These are phyloP conservation scores for Solanum pinnatisectum DNA, from an alignment of 257 asterid species.

Conservation along the genomic window DNA sequence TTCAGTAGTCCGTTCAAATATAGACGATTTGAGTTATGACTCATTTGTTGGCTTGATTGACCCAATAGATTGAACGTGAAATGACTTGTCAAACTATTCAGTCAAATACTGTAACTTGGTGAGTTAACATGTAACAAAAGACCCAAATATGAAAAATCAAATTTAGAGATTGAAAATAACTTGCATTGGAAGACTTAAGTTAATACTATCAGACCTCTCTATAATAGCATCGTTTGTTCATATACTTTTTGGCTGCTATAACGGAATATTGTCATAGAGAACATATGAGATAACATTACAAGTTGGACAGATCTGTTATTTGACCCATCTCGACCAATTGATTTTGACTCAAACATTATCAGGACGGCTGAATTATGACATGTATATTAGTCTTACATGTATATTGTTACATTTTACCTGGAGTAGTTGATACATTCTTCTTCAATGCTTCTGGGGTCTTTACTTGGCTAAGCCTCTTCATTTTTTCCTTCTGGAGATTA, in stretches of 20 bases:
- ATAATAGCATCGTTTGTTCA: neutral
- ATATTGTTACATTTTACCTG: neutral
- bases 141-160: neutral
- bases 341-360: neutral
- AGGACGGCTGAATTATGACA: neutral
- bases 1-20: neutral
- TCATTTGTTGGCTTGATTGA: neutral
- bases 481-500: neutral
- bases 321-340: neutral
- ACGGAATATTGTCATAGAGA: neutral
- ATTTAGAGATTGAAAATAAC: neutral
- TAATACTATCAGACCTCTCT: neutral
- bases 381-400: neutral
- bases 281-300: neutral
- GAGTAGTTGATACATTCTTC: slow-evolving; percentile 12
- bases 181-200: neutral
- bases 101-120: neutral
- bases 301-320: neutral
- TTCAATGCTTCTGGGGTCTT: slow-evolving; percentile 45
- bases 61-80: neutral
- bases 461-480: slow-evolving; percentile 42
- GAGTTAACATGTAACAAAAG: neutral
- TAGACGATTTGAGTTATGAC: neutral
- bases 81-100: neutral
- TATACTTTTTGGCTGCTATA: neutral